phyloP scores from a whole-genome alignment of 352 stramenopile genomes.

The Pythium sukuiense region DNA sequence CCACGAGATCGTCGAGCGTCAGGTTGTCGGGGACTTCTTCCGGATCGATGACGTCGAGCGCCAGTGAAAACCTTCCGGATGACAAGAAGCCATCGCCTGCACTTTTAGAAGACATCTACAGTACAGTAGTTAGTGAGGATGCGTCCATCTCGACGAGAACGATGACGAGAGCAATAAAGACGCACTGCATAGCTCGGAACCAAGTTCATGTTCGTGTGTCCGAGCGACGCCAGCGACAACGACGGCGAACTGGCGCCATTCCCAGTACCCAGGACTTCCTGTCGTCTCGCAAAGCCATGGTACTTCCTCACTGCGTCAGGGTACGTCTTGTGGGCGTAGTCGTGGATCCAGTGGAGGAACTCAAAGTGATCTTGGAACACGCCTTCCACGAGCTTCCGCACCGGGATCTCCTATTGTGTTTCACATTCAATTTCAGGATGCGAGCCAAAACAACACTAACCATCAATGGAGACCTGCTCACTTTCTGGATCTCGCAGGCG shows the following conservation, averaged over 20 bases:
- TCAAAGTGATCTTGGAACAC: slow-evolving; percentile 85
- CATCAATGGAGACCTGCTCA: slow-evolving; percentile 9
- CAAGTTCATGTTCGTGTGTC: slow-evolving; percentile 56
- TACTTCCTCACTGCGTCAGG: slow-evolving; percentile 57
- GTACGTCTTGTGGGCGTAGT: slow-evolving; percentile 76
- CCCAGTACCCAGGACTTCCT: slow-evolving; percentile 36
- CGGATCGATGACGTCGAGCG: slow-evolving; percentile 16
- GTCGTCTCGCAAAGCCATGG: slow-evolving; percentile 52
- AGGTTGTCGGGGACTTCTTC: slow-evolving; percentile 20
- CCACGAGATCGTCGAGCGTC: slow-evolving; percentile 17
- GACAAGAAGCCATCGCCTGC: slow-evolving; percentile 1
- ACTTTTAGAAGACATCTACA: slow-evolving; percentile 18
- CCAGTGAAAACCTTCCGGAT: slow-evolving; percentile 6
- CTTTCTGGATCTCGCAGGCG: slow-evolving; percentile 64
- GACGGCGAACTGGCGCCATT: slow-evolving; percentile 8
- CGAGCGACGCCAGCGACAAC: slow-evolving; percentile 31
- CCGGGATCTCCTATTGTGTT: slow-evolving; percentile 50
- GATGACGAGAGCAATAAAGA: neutral
- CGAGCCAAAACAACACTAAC: neutral
- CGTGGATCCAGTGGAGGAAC: slow-evolving; percentile 80
- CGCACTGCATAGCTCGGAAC: slow-evolving; percentile 57
- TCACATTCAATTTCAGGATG: neutral
- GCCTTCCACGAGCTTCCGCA: slow-evolving; percentile 63
- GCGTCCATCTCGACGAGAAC: neutral
- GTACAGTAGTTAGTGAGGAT: slow-evolving; percentile 2